Evolutionary conservation across 2,329 filamentous ascomycete genomes (phyloP).

Genomic region (Botrytis medusae): DNA sequence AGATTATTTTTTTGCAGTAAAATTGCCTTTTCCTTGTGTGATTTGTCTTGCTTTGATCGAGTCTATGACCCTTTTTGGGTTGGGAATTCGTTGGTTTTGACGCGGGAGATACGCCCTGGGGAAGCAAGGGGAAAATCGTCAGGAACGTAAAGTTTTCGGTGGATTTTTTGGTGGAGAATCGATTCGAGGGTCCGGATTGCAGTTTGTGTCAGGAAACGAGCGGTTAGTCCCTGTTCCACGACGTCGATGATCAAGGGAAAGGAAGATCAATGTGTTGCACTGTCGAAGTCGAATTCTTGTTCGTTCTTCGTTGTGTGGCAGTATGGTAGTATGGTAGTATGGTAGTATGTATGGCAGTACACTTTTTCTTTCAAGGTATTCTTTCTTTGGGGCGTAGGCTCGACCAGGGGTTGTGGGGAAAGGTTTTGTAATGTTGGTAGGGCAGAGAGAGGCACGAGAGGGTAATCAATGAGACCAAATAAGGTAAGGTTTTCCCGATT

Average conservation of each 20-base stretch:
- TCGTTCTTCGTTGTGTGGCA: constrained; percentile 2
- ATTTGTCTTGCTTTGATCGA: constrained; percentile 29
- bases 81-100: constrained; percentile 24
- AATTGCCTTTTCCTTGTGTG: constrained; percentile 29
- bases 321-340: constrained; percentile 15
- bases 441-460: constrained; percentile 12
- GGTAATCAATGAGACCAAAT: neutral
- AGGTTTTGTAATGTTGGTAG: constrained; percentile 7
- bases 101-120: constrained; percentile 29
- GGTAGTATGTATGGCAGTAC: neutral
- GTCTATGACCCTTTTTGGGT: constrained; percentile 28
- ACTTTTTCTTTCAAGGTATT: constrained; percentile 1
- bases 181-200: constrained; percentile 22
- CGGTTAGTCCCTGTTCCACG: constrained; percentile 24
- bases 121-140: constrained; percentile 33
- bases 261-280: constrained; percentile 18
- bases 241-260: constrained; percentile 22
- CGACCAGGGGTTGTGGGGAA: constrained; percentile 15
- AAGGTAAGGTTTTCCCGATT: constrained; percentile 7
- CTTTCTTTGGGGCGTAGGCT: neutral
- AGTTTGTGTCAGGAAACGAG: constrained; percentile 21
- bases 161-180: constrained; percentile 22
- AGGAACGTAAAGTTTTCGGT: constrained; percentile 31
- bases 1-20: constrained; percentile 24
- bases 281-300: constrained; percentile 8